These are phyloP conservation scores for Mycena albidolilacea DNA, from an alignment of 768 basidiomycete genomes.

Conservation along the genomic window DNA sequence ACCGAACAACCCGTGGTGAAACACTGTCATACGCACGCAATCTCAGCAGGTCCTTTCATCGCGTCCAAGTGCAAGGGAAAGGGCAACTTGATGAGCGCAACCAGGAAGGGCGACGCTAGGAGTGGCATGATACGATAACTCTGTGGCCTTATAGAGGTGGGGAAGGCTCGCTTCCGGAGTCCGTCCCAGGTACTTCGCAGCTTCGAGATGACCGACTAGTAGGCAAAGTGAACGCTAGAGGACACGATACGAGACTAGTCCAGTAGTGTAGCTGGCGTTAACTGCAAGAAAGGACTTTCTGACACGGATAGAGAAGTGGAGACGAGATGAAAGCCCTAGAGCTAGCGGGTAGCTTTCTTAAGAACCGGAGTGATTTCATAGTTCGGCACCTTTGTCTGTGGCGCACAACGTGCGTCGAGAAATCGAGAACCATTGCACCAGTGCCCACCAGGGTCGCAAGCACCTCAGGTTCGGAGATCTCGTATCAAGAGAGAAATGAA, in stretches of 20 bases:
- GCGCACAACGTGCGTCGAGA: background rate
- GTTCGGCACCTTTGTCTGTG: constrained; percentile 7
- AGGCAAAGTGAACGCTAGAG: constrained; percentile 25
- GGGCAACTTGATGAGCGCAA: background rate
- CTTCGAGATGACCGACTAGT: constrained; percentile 12
- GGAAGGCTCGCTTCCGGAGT: constrained; percentile 31
- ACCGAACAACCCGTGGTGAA: background rate
- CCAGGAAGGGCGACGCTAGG: constrained; percentile 27
- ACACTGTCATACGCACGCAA: constrained; percentile 26
- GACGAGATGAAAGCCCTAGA: background rate
- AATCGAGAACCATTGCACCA: background rate
- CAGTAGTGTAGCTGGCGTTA: background rate
- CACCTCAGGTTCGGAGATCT: no score
- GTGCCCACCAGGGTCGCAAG: no score
- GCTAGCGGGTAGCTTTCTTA: background rate
- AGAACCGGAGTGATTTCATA: background rate
- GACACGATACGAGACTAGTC: no score
- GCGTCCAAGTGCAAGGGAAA: background rate
- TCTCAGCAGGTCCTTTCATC: constrained; percentile 34
- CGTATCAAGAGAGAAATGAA: no score
- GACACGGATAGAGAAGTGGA: background rate
- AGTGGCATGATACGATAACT: constrained; percentile 20
- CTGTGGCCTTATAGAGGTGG: constrained; percentile 36
- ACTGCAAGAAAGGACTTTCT: background rate
- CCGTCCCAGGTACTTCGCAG: constrained; percentile 3